Evolutionary conservation across 441 rosid genomes (phyloP).

Genomic region (Corymbia calophylla): DNA sequence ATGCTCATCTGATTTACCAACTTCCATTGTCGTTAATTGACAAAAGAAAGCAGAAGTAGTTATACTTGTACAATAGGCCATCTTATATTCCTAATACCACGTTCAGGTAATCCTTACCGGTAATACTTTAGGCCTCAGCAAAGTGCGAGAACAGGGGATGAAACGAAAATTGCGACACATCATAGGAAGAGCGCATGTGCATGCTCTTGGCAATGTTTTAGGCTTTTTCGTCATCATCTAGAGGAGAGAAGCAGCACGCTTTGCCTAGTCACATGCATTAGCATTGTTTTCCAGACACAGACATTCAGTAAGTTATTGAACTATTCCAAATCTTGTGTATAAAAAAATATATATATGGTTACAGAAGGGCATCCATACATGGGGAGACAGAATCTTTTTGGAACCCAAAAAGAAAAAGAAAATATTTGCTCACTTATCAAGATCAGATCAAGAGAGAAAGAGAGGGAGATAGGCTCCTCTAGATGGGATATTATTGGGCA

Average conservation of each 20-base stretch:
- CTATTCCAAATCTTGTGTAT: constrained; percentile 6
- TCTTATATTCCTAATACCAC: background rate
- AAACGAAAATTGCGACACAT: background rate
- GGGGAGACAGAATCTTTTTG: background rate
- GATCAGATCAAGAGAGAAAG: constrained; percentile 32
- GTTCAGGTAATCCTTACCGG: background rate
- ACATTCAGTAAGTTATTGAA: constrained; percentile 21
- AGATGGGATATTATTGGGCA: constrained; percentile 25
- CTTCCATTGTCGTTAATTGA: background rate
- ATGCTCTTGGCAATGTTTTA: background rate
- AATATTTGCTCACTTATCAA: constrained; percentile 24
- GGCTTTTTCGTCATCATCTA: background rate
- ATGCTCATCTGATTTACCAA: background rate
- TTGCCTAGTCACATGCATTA: constrained; percentile 5
- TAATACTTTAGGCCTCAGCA: background rate
- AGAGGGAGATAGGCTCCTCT: constrained; percentile 11
- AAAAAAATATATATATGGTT: background rate
- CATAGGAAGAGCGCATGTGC: background rate
- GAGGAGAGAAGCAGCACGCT: background rate
- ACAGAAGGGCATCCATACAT: background rate
- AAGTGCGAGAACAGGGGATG: background rate
- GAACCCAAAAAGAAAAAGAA: background rate
- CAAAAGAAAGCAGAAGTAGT: background rate
- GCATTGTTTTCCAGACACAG: constrained; percentile 10
- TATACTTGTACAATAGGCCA: background rate